These are phyloP conservation scores for Oryza glumipatula DNA, from an alignment of 176 grass and related monocot genomes.

Conservation along the genomic window DNA sequence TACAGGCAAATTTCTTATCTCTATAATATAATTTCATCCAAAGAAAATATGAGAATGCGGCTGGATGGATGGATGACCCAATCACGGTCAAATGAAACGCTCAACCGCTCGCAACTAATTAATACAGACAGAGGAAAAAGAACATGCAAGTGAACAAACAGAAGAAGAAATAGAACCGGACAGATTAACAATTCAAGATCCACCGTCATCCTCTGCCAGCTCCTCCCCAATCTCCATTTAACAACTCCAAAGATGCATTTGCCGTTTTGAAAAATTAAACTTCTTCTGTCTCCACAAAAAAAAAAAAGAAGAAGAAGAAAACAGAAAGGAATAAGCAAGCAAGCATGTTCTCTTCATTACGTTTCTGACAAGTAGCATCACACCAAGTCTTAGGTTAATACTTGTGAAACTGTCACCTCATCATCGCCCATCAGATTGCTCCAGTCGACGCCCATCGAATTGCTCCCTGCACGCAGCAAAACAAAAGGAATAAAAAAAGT, in stretches of 20 bases:
- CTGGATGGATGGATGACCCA: constrained; percentile 10
- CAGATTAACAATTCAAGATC: constrained; percentile 31
- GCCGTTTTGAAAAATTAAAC: not conserved
- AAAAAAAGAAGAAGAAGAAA: not conserved
- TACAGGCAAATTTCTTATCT: not conserved
- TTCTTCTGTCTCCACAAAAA: not conserved
- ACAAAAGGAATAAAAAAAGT: not conserved
- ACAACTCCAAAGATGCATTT: constrained; percentile 42
- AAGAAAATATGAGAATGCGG: constrained; percentile 15
- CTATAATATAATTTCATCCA: constrained; percentile 3
- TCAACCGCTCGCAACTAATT: constrained; percentile 44
- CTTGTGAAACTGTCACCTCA: not conserved
- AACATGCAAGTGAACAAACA: constrained; percentile 7
- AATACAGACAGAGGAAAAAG: not conserved
- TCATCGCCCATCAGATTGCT: not conserved
- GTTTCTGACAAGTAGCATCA: constrained; percentile 24
- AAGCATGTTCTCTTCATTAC: not conserved
- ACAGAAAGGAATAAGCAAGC: not conserved
- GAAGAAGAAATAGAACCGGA: not conserved
- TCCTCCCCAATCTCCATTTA: constrained; percentile 36
- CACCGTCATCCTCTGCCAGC: constrained; percentile 28
- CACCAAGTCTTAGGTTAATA: constrained; percentile 11
- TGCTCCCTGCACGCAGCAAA: constrained; percentile 8
- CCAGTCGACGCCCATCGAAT: constrained; percentile 54
- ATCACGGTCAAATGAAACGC: constrained; percentile 46